phyloP scores from a whole-genome alignment of 495 filamentous ascomycete species.

The Cercophora sp. region DNA sequence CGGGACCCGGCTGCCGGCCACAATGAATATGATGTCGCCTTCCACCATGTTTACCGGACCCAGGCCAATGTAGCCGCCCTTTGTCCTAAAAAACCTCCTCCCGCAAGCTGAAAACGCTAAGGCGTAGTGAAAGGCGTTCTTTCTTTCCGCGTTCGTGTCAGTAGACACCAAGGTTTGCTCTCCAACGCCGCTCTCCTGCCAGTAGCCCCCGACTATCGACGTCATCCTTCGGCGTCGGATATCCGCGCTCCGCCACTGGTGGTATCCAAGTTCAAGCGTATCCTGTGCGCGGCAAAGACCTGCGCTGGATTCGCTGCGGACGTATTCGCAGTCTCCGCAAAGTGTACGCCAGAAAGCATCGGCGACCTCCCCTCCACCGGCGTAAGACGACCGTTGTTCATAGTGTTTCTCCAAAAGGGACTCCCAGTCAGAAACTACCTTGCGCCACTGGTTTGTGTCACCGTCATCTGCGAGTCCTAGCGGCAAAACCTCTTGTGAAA shows the following conservation, averaged over 20 bases:
- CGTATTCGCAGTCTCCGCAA: conserved; percentile 18
- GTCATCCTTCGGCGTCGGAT: conserved; percentile 12
- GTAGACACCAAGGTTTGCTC: neutral
- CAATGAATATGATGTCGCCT: conserved; percentile 13
- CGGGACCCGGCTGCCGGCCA: conserved; percentile 20
- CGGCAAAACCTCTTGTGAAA: conserved; percentile 10
- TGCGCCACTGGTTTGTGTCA: conserved; percentile 11
- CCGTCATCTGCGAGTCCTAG: neutral
- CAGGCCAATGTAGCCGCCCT: conserved; percentile 23
- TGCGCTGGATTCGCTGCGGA: neutral
- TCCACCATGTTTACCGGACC: conserved; percentile 12
- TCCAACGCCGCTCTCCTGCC: conserved; percentile 7
- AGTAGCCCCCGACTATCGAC: conserved; percentile 19
- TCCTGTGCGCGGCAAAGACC: conserved; percentile 9
- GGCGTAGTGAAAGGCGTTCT: conserved; percentile 22
- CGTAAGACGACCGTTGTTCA: neutral
- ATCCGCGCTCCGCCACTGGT: conserved; percentile 13
- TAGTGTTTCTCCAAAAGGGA: neutral
- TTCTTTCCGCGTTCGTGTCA: neutral
- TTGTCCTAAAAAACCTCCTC: conserved; percentile 23
- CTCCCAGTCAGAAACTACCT: conserved; percentile 8
- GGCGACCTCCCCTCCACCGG: conserved; percentile 8
- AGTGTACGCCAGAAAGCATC: conserved; percentile 24
- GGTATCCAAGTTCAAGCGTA: conserved; percentile 7
- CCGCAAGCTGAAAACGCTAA: conserved; percentile 15